These are phyloP conservation scores for Aspergillus chevalieri DNA, from an alignment of 2,329 filamentous ascomycete species.

Conservation along the genomic window DNA sequence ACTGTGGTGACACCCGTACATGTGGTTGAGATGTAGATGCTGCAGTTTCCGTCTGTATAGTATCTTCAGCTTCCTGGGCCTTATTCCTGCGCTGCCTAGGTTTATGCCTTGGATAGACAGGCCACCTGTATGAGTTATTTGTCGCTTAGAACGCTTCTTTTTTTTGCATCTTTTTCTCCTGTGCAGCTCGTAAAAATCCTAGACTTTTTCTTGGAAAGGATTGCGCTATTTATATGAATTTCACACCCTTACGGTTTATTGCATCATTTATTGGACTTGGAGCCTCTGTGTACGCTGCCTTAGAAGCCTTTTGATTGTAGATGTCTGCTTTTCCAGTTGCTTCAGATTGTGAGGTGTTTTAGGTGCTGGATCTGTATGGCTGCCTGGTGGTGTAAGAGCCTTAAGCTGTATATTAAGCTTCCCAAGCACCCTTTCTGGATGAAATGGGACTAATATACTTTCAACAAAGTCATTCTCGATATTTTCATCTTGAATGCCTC, in stretches of 20 bases:
- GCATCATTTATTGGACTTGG: background rate
- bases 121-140: background rate
- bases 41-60: background rate
- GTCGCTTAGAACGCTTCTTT: background rate
- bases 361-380: background rate
- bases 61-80: background rate
- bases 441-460: conserved; percentile 3
- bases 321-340: conserved; percentile 2
- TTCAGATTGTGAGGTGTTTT: conserved; percentile 2
- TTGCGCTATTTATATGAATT: no score
- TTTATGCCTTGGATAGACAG: background rate
- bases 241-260: background rate
- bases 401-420: conserved; percentile 6
- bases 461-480: conserved; percentile 6
- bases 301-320: conserved; percentile 3
- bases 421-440: background rate
- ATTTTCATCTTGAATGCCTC: conserved; percentile 1
- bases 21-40: background rate
- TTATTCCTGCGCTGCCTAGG: background rate
- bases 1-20: background rate
- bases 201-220: background rate
- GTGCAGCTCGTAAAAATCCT: no score
- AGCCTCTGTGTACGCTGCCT: conserved; percentile 2
- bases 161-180: no score
- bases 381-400: background rate